Percentiles rank a stretch among this genome's conserved stretches.
phyloP scores from a whole-genome alignment of 345 rosid species.

The Eucalyptus pauciflora region DNA sequence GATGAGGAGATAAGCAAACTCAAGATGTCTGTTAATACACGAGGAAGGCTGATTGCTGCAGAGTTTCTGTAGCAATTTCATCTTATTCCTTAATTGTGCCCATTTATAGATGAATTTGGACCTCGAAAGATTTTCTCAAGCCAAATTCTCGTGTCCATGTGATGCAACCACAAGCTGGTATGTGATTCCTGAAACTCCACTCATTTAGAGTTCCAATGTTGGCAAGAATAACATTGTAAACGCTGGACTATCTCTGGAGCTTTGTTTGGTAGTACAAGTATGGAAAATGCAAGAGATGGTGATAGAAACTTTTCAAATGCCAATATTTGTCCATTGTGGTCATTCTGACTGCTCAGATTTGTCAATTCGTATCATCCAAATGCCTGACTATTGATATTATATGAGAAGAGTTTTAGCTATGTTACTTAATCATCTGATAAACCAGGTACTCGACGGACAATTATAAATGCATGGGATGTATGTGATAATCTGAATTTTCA shows the following conservation, averaged over 20 bases:
- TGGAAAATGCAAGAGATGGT: background rate
- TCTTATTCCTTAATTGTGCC: background rate
- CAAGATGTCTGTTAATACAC: constrained; percentile 74
- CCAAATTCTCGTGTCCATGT: background rate
- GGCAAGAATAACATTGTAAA: background rate
- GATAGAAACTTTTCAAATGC: background rate
- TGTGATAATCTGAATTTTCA: too few relatives aligned
- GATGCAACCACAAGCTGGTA: background rate
- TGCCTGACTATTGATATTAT: background rate
- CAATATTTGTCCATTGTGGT: background rate
- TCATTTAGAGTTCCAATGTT: background rate
- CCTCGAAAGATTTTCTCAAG: background rate
- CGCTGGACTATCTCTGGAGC: background rate
- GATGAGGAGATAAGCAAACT: constrained; percentile 84
- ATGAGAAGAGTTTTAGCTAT: background rate
- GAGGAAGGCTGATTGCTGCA: constrained; percentile 84
- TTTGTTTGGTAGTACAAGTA: background rate
- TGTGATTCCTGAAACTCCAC: background rate
- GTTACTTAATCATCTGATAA: background rate
- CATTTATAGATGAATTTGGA: background rate
- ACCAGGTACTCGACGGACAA: background rate
- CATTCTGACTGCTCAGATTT: background rate
- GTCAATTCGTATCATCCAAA: background rate
- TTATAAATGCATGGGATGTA: background rate
- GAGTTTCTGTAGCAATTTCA: constrained; percentile 84